Conservation (phyloP, 1,284 basidiomycete genomes). For the Ceratobasidium sp. region DNA sequence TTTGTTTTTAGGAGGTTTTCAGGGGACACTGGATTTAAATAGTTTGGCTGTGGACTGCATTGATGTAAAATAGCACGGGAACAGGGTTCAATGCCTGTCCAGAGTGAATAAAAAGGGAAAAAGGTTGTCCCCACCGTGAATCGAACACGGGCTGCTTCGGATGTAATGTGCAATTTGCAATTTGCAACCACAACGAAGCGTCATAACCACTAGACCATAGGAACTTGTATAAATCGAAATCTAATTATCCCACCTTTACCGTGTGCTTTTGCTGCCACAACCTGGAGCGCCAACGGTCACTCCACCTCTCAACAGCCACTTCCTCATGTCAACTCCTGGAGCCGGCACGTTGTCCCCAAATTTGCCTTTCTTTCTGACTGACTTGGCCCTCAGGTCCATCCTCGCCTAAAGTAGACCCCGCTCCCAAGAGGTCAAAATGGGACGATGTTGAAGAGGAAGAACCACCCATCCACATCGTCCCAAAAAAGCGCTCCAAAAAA, state of each 20-base stretch:
- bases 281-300: too few species aligned
- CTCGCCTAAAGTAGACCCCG: conserved; percentile 24
- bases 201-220: conserved; percentile 46
- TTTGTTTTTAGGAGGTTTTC: too few species aligned
- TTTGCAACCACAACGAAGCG: conserved; percentile 41
- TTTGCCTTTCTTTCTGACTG: neutral
- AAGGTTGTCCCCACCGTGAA: conserved; percentile 38
- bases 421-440: conserved; percentile 75
- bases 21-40: too few species aligned
- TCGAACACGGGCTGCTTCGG: conserved; percentile 44
- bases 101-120: neutral
- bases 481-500: conserved; percentile 46
- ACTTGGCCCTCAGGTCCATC: conserved; percentile 21
- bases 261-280: too few species aligned
- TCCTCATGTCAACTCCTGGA: conserved; percentile 40
- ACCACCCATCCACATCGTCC: conserved; percentile 48
- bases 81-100: too few species aligned
- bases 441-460: conserved; percentile 58
- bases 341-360: conserved; percentile 8
- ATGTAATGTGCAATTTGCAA: neutral
- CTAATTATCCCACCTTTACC: too few species aligned
- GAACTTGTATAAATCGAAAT: too few species aligned
- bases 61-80: too few species aligned
- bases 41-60: too few species aligned
- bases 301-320: too few species aligned